Evolutionary conservation across 768 basidiomycete genomes (phyloP), one percentile per base, ranked within the genome.

Genomic region (Kwoniella botswanensis): DNA sequence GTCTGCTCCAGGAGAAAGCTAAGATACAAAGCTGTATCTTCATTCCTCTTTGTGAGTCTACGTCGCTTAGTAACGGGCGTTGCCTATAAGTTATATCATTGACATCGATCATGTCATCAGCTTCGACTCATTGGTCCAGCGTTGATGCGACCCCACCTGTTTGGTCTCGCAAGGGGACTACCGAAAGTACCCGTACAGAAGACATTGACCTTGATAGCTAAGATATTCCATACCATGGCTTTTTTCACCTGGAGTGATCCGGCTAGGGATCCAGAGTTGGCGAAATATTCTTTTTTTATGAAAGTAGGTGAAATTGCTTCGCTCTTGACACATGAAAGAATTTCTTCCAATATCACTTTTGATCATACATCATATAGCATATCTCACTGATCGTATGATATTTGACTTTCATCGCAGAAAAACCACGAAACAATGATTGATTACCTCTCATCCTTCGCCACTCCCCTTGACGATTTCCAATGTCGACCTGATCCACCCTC

Each of bases 121-220:
- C 67, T 75, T 6, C 74, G 74, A 22, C 56, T 75, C 22, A 75
- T 75, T n/a, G 74, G 71, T 3, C 74, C 74, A 22, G 74, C 74
- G 11, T 35, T 75, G 26, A 75, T 75, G 71, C 57, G 68, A 24
- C 74, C 74, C n/a, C 71, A 75, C 15, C 50, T 75, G 18, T 75
- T 75, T 43, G 71, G 63, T 2, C 65, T 75, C n/a, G 52, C 71
- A 11, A 55, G 56, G 10, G 74, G 74, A 52, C 54, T 75, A n/a
- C 71, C 63, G 1, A 42, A 50, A 21, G 18, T 46, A 7, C 22
- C 59, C 11, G 74, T 68, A 12, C 74, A 75, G 57, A 22, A 29
- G 18, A 75, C 71, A 21, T 35, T 72, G 29, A 75, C 67, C 5
- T 63, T 72, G 12, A 22, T 75, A 10, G 74, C 74, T 11, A 75